These are phyloP conservation scores for Skeletonema grethae DNA, from an alignment of 108 stramenopile species.

Conservation along the genomic window DNA sequence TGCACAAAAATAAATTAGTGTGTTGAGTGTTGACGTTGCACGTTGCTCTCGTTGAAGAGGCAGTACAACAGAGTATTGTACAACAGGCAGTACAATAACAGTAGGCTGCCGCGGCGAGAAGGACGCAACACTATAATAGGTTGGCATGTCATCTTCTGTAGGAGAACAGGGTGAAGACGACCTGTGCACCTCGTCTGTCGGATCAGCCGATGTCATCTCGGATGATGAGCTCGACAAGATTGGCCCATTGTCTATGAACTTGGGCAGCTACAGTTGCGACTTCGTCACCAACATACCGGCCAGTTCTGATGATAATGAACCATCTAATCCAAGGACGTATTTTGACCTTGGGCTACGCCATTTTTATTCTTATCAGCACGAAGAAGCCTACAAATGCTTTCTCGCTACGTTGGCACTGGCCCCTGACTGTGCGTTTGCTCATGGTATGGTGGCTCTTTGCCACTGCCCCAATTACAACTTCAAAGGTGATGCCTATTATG, in stretches of 20 bases:
- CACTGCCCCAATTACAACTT: conserved; percentile 90
- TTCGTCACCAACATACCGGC: conserved; percentile 69
- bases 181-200: background rate
- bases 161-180: background rate
- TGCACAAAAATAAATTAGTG: too few relatives aligned
- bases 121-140: too few relatives aligned
- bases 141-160: background rate
- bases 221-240: conserved; percentile 12
- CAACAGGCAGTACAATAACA: too few relatives aligned
- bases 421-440: conserved; percentile 81
- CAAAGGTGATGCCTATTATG: conserved; percentile 85
- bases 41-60: too few relatives aligned
- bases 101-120: too few relatives aligned
- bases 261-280: conserved; percentile 66
- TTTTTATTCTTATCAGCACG: conserved; percentile 80
- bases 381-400: conserved; percentile 75
- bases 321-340: conserved; percentile 56
- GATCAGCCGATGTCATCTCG: conserved; percentile 1
- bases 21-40: too few relatives aligned
- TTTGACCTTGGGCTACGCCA: conserved; percentile 76
- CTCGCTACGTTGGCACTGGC: conserved; percentile 61
- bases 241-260: conserved; percentile 43
- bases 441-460: conserved; percentile 77
- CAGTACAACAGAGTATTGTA: too few relatives aligned
- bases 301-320: conserved; percentile 39